phyloP scores from a whole-genome alignment of 805 yeast genomes.

The Candida silvicultrix region DNA sequence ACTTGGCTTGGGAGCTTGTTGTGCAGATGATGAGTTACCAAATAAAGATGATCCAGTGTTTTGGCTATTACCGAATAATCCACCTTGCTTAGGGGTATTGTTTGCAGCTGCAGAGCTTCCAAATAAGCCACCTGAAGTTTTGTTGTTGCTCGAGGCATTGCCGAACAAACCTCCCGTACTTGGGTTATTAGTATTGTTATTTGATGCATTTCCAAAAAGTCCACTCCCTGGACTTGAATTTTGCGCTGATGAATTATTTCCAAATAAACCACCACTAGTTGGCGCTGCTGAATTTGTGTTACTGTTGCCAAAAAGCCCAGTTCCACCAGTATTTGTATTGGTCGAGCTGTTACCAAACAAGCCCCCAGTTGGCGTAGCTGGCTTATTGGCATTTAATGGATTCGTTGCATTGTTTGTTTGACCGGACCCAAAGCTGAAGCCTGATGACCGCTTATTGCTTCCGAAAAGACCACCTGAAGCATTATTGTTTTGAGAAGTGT shows the following conservation, averaged over 20 bases:
- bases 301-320: constrained; percentile 19
- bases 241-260: constrained; percentile 4
- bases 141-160: constrained; percentile 5
- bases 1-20: constrained; percentile 7
- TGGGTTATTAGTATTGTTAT: neutral
- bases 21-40: neutral
- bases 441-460: constrained; percentile 21
- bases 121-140: constrained; percentile 7
- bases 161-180: constrained; percentile 19
- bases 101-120: constrained; percentile 5
- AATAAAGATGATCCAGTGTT: neutral
- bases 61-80: constrained; percentile 12
- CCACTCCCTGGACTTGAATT: constrained; percentile 2
- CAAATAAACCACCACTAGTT: constrained; percentile 18
- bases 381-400: constrained; percentile 18
- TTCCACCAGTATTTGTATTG: constrained; percentile 3
- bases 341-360: constrained; percentile 19
- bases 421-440: constrained; percentile 27
- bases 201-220: constrained; percentile 3
- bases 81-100: constrained; percentile 2
- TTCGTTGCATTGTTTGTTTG: constrained; percentile 16
- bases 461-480: constrained; percentile 18
- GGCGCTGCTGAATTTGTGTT: constrained; percentile 6
- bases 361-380: constrained; percentile 25
- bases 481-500: neutral